phyloP scores from a whole-genome alignment of 2,329 filamentous ascomycete genomes.

The Sarocladium strictum region DNA sequence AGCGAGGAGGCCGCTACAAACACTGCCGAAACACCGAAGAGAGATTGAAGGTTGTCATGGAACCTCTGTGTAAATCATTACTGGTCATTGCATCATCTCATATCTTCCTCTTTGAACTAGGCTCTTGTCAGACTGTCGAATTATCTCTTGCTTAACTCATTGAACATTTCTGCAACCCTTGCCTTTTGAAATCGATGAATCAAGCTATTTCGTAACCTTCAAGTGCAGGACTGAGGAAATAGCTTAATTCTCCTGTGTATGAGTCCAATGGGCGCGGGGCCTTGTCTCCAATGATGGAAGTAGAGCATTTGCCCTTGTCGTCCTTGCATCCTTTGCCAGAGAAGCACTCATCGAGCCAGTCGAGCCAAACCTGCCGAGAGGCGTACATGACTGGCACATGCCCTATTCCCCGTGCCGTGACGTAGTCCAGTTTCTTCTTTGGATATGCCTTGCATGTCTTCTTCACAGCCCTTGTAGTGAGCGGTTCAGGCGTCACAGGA shows the following conservation, averaged over 20 bases:
- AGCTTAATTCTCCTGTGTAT: conserved; percentile 2
- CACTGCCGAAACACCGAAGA: background rate
- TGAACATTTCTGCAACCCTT: too few species aligned
- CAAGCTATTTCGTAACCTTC: background rate
- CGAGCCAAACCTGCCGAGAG: conserved; percentile 18
- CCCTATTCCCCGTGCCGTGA: conserved; percentile 14
- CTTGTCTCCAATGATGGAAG: conserved; percentile 2
- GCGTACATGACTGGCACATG: conserved; percentile 16
- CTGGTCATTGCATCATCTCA: too few species aligned
- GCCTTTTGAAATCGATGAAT: background rate
- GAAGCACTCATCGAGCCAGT: conserved; percentile 19
- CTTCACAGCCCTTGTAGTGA: conserved; percentile 15
- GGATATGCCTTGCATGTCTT: conserved; percentile 16
- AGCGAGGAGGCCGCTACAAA: background rate
- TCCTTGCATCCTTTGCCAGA: conserved; percentile 1
- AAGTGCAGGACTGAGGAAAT: conserved; percentile 1
- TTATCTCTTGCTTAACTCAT: too few species aligned
- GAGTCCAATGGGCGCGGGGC: background rate
- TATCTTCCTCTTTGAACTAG: too few species aligned
- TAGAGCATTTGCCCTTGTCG: conserved; percentile 2
- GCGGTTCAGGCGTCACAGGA: conserved; percentile 11
- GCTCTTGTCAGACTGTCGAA: too few species aligned
- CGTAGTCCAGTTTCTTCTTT: conserved; percentile 14
- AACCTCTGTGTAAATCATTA: too few species aligned
- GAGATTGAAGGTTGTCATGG: background rate